phyloP scores from a whole-genome alignment of 805 yeast species.

The Candida maris region DNA sequence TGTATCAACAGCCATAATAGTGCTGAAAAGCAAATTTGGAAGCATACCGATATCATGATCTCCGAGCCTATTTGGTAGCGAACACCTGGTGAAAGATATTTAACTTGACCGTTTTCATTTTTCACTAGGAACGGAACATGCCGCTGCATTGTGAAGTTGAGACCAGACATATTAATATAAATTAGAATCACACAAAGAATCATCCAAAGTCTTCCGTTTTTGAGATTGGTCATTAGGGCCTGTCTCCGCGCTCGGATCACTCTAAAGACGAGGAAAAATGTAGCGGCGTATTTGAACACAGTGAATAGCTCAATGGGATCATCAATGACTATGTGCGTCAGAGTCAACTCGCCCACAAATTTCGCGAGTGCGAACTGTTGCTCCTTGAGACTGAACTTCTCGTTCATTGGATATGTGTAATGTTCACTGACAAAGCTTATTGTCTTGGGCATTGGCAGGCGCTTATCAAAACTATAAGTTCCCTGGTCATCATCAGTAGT shows the following conservation, averaged over 20 bases:
- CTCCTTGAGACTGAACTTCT: slow-evolving; percentile 31
- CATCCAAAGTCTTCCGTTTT: slow-evolving; percentile 14
- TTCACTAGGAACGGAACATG: slow-evolving; percentile 60
- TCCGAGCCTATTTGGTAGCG: slow-evolving; percentile 73
- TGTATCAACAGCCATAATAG: slow-evolving; percentile 38
- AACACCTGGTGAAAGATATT: slow-evolving; percentile 56
- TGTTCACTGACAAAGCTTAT: slow-evolving; percentile 23
- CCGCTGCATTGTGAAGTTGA: slow-evolving; percentile 58
- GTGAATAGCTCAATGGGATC: slow-evolving; percentile 39
- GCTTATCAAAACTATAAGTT: slow-evolving; percentile 8
- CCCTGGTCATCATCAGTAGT: slow-evolving; percentile 33
- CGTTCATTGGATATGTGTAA: slow-evolving; percentile 20
- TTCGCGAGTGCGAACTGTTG: slow-evolving; percentile 48
- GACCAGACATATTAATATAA: slow-evolving; percentile 53
- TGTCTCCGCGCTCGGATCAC: slow-evolving; percentile 43
- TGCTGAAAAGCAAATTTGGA: slow-evolving; percentile 46
- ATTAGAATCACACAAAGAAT: slow-evolving; percentile 38
- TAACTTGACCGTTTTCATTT: slow-evolving; percentile 44
- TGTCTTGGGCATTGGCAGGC: slow-evolving; percentile 13
- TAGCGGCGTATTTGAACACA: slow-evolving; percentile 43
- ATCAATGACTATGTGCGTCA: slow-evolving; percentile 40
- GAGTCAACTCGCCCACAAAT: slow-evolving; percentile 45
- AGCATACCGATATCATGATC: slow-evolving; percentile 46
- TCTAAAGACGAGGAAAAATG: slow-evolving; percentile 43
- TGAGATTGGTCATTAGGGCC: slow-evolving; percentile 30